A percentile compares a stretch with the other conserved stretches of the same genome.
phyloP scores from a whole-genome alignment of 1,284 basidiomycete species.

The Cutaneotrichosporon cavernicola region DNA sequence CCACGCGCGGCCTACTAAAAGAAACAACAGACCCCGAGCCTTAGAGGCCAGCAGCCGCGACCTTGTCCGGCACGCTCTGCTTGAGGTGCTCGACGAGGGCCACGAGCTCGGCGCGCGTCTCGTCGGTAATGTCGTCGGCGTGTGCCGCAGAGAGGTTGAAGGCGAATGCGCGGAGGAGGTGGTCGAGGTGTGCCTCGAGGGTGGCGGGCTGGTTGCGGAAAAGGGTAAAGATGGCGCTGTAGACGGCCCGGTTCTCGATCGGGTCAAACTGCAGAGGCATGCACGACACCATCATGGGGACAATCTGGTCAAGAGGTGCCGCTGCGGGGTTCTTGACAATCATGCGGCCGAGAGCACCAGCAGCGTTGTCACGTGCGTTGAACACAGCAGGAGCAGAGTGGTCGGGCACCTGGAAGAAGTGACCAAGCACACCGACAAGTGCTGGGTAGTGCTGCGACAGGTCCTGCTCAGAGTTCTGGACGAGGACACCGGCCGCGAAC shows the following conservation, averaged over 20 bases:
- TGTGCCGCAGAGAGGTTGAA: slow-evolving; percentile 74
- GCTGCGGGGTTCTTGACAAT: slow-evolving; percentile 77
- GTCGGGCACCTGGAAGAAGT: slow-evolving; percentile 71
- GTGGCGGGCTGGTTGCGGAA: slow-evolving; percentile 71
- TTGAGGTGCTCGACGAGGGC: slow-evolving; percentile 72
- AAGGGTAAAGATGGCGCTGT: slow-evolving; percentile 84
- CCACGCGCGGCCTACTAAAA: slow-evolving; percentile 1
- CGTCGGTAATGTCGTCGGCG: slow-evolving; percentile 73
- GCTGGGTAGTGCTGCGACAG: slow-evolving; percentile 76
- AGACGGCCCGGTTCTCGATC: slow-evolving; percentile 85
- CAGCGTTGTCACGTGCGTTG: slow-evolving; percentile 93
- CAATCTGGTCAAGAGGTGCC: slow-evolving; percentile 80
- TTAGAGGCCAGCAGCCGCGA: slow-evolving; percentile 48
- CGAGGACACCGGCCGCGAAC: slow-evolving; percentile 87
- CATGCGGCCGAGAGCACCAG: slow-evolving; percentile 86
- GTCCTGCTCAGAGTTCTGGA: slow-evolving; percentile 83
- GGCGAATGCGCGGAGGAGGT: slow-evolving; percentile 76
- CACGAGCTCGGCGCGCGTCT: slow-evolving; percentile 71
- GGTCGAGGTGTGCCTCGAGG: slow-evolving; percentile 75
- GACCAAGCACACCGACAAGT: slow-evolving; percentile 75
- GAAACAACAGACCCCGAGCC: slow-evolving; percentile 9
- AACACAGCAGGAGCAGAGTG: slow-evolving; percentile 59
- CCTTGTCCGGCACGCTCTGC: slow-evolving; percentile 51
- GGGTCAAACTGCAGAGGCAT: slow-evolving; percentile 86
- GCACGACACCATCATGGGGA: slow-evolving; percentile 77